Base-by-base conservation (phyloP, 148 eudicot species). In the Spergularia marina region DNA sequence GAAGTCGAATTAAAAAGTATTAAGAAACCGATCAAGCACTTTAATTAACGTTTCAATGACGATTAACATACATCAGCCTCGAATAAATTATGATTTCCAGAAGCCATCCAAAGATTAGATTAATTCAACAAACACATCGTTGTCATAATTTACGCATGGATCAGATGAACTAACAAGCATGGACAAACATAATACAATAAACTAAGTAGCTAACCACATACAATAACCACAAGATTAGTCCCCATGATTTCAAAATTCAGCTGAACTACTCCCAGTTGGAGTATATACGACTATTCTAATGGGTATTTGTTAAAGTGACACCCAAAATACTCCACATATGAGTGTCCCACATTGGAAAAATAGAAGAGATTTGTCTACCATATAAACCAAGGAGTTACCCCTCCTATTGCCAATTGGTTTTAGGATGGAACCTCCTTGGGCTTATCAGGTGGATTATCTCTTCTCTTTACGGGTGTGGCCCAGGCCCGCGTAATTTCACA, bases 261-360 rank as follows among this genome's bases (percentile, higher is more conserved):
- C 53, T 71, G 51, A 76, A 76, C 83, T 76, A 76, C 77, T 62
- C 79, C 70, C 55, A 72, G 51, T 56, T 71, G 7, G 41, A 49
- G 63, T 8, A 70, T 63, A 59, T 63, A 59, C 2, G 18, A 65
- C 20, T 1, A 55, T 12, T 18, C 55, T 18, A 55, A 15, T 53
- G 12, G 12, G 71, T 39, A n/a, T n/a, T n/a, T n/a, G n/a, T n/a
- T n/a, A n/a, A n/a, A n/a, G n/a, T n/a, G n/a, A n/a, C n/a, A n/a
- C n/a, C n/a, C n/a, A n/a, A n/a, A n/a, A n/a, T n/a, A n/a, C n/a
- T n/a, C n/a, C n/a, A n/a, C n/a, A n/a, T n/a, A n/a, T n/a, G n/a
- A n/a, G n/a, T n/a, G n/a, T n/a, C n/a, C n/a, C n/a, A n/a, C n/a
- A n/a, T n/a, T n/a, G n/a, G n/a, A n/a, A n/a, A n/a, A n/a, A n/a